Percentiles rank a stretch among this genome's conserved stretches.
phyloP scores from a whole-genome alignment of 2,329 filamentous ascomycete genomes.

The Coniochaeta ligniaria region DNA sequence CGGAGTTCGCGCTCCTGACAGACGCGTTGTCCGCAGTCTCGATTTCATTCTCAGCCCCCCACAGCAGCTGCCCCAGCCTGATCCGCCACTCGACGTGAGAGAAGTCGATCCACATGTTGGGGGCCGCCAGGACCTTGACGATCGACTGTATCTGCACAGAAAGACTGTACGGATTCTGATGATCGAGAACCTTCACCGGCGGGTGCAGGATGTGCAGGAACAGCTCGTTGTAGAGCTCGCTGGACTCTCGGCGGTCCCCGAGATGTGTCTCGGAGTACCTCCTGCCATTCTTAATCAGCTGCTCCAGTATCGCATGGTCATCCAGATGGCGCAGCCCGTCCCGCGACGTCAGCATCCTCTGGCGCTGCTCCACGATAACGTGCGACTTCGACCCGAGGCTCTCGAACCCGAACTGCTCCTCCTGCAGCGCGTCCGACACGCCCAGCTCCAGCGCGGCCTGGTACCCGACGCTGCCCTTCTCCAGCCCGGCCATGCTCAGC shows the following conservation, averaged over 20 bases:
- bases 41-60: conserved; percentile 51
- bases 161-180: conserved; percentile 53
- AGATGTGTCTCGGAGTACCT: conserved; percentile 47
- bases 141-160: conserved; percentile 64
- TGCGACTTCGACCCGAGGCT: conserved; percentile 46
- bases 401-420: conserved; percentile 54
- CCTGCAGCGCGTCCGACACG: conserved; percentile 56
- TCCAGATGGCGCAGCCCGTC: conserved; percentile 49
- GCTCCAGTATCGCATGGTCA: conserved; percentile 50
- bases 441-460: conserved; percentile 60
- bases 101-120: conserved; percentile 69
- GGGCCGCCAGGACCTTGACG: conserved; percentile 55
- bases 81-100: conserved; percentile 70
- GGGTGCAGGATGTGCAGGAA: conserved; percentile 54
- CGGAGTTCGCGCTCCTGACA: conserved; percentile 38
- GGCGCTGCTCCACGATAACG: conserved; percentile 49
- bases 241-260: conserved; percentile 39
- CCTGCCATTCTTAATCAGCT: conserved; percentile 48
- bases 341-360: conserved; percentile 44
- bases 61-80: conserved; percentile 63
- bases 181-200: conserved; percentile 47
- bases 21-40: conserved; percentile 44
- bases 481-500: conserved; percentile 64
- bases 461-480: conserved; percentile 65
- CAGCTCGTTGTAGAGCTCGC: conserved; percentile 55